Percentiles rank a stretch among this genome's conserved stretches.
Evolutionary conservation across 331 rosid species (phyloP).

Genomic region (Spiraea crenata): DNA sequence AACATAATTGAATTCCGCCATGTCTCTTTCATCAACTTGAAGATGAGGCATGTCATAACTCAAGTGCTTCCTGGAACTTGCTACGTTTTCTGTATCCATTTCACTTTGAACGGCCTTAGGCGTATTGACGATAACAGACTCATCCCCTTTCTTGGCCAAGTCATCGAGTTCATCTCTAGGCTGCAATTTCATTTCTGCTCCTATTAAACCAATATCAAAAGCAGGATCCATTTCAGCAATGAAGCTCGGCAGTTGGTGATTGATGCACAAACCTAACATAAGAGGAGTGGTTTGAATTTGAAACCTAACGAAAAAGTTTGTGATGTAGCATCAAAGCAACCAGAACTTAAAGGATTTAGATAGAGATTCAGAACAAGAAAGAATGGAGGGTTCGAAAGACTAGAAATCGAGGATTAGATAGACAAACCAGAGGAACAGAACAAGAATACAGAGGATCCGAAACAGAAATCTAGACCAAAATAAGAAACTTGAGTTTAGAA

Average conservation of each 20-base stretch:
- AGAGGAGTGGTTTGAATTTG: not conserved
- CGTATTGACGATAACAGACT: slow-evolving; percentile 16
- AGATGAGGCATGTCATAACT: slow-evolving; percentile 26
- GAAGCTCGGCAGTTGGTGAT: not conserved
- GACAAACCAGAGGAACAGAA: no score
- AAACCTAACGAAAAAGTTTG: not conserved
- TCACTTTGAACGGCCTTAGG: slow-evolving; percentile 16
- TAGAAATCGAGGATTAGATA: no score
- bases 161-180: slow-evolving; percentile 23
- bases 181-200: slow-evolving; percentile 29
- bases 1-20: slow-evolving; percentile 62
- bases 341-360: no score
- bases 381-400: no score
- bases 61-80: slow-evolving; percentile 1
- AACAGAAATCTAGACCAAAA: no score
- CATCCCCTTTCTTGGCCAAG: slow-evolving; percentile 23
- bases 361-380: no score
- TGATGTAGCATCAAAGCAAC: no score
- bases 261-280: not conserved
- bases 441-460: no score
- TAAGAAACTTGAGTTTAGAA: no score
- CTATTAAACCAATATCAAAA: slow-evolving; percentile 13
- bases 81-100: slow-evolving; percentile 14
- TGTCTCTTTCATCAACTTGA: slow-evolving; percentile 32
- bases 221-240: not conserved